Conservation (phyloP, 164 flowering plant species). For the Chimonanthus salicifolius region DNA sequence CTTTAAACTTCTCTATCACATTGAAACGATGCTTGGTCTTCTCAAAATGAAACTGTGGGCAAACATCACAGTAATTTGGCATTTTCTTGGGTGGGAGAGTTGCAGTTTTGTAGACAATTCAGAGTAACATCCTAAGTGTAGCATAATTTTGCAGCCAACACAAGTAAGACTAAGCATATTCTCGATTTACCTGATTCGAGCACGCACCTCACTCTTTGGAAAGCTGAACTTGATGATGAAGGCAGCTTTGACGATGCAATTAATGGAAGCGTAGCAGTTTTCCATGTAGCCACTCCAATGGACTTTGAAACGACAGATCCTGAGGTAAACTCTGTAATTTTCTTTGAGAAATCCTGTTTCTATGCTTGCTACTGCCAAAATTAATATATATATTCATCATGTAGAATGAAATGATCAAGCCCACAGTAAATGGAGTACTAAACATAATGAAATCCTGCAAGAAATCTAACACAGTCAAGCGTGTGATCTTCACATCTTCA, state of each 20-base stretch:
- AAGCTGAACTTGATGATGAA: conserved; percentile 21
- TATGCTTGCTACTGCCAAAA: not conserved
- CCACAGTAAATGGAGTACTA: conserved; percentile 25
- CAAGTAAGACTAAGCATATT: conserved; percentile 20
- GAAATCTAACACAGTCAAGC: conserved; percentile 21
- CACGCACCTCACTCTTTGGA: conserved; percentile 19
- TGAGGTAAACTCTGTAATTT: conserved; percentile 10
- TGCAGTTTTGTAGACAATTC: too few species aligned
- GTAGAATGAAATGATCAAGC: conserved; percentile 30
- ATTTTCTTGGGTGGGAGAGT: not conserved
- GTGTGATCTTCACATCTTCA: conserved; percentile 28
- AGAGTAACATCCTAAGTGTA: not conserved
- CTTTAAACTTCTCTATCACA: too few species aligned
- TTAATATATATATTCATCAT: not conserved
- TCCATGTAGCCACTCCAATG: conserved; percentile 30
- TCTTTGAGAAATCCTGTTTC: not conserved
- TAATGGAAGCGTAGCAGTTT: conserved; percentile 16
- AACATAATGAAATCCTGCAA: conserved; percentile 25
- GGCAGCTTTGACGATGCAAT: conserved; percentile 25
- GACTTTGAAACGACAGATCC: conserved; percentile 24
- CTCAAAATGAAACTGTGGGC: too few species aligned
- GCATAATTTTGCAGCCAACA: conserved; percentile 5
- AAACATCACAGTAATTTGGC: too few species aligned
- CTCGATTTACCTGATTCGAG: conserved; percentile 14
- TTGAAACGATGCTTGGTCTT: too few species aligned